Conservation (phyloP, 2,329 filamentous ascomycete genomes). For the Hypoxylon sp. region DNA sequence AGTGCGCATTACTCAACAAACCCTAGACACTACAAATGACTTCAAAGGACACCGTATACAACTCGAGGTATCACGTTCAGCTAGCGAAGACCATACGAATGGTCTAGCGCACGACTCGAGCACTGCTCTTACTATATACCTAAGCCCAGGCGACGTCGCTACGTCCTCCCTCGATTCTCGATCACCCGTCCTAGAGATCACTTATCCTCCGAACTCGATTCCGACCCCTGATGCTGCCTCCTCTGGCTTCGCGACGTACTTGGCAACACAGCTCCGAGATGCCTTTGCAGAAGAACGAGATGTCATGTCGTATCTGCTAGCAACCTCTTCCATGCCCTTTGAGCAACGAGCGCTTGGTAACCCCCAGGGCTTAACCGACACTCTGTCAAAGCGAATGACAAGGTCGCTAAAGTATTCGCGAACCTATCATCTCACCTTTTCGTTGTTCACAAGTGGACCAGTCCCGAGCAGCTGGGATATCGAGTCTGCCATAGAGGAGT, state of each 20-base stretch:
- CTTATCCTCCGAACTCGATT: constrained; percentile 77
- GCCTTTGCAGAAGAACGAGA: constrained; percentile 91
- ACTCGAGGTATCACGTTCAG: constrained; percentile 69
- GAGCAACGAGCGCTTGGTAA: constrained; percentile 61
- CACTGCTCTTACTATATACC: constrained; percentile 76
- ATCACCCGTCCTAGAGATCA: constrained; percentile 78
- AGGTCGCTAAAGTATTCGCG: constrained; percentile 91
- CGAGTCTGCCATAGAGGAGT: constrained; percentile 81
- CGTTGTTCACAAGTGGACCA: constrained; percentile 85
- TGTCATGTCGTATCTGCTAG: constrained; percentile 81
- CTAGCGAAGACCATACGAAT: constrained; percentile 47
- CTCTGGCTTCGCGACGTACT: constrained; percentile 79
- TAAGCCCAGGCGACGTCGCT: constrained; percentile 72
- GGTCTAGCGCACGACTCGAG: constrained; percentile 54
- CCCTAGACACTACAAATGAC: constrained; percentile 87
- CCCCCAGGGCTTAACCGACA: constrained; percentile 65
- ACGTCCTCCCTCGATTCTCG: constrained; percentile 76
- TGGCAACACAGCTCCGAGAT: constrained; percentile 81
- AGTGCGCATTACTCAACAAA: constrained; percentile 83
- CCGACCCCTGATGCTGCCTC: constrained; percentile 76
- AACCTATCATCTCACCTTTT: constrained; percentile 96
- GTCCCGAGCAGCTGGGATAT: constrained; percentile 92
- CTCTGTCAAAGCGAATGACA: constrained; percentile 78
- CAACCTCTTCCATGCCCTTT: constrained; percentile 66
- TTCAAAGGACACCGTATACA: constrained; percentile 87